A percentile compares a stretch with the other conserved stretches of the same genome.
Conservation (phyloP, 2,329 filamentous ascomycete genomes). For the Trichophyton benhamiae region DNA sequence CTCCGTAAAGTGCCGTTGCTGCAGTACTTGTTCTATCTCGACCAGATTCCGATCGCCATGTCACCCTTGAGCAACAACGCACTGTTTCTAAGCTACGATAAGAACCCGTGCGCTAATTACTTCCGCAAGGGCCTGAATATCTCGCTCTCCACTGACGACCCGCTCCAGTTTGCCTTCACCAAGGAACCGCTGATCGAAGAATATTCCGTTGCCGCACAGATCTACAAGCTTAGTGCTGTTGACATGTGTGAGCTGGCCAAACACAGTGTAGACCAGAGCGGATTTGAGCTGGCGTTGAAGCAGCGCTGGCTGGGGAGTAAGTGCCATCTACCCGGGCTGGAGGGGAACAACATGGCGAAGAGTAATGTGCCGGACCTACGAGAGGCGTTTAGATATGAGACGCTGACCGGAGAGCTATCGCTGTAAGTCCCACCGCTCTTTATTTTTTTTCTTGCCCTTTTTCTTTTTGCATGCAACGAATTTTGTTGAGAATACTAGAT, state of each 20-base stretch:
- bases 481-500: not conserved
- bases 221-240: conserved; percentile 91
- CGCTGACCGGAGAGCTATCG: conserved; percentile 65
- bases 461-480: not conserved
- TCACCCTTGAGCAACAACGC: conserved; percentile 98
- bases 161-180: conserved; percentile 93
- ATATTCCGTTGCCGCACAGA: conserved; percentile 94
- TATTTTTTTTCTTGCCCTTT: not conserved
- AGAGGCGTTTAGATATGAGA: conserved; percentile 80
- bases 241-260: conserved; percentile 98
- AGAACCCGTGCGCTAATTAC: conserved; percentile 91
- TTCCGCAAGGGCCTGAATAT: conserved; percentile 93
- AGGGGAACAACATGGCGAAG: conserved; percentile 85
- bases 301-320: conserved; percentile 77
- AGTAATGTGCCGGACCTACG: conserved; percentile 92
- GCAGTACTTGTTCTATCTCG: conserved; percentile 95
- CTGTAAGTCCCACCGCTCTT: conserved; percentile 47
- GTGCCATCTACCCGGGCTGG: conserved; percentile 64
- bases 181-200: conserved; percentile 97
- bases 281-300: conserved; percentile 81
- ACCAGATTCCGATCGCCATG: conserved; percentile 98
- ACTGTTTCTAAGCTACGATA: conserved; percentile 87
- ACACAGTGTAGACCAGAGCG: conserved; percentile 88
- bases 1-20: conserved; percentile 87
- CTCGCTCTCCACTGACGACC: conserved; percentile 90